Conservation (phyloP, 2,329 filamentous ascomycete species). For the Paecilomyces formosus region DNA sequence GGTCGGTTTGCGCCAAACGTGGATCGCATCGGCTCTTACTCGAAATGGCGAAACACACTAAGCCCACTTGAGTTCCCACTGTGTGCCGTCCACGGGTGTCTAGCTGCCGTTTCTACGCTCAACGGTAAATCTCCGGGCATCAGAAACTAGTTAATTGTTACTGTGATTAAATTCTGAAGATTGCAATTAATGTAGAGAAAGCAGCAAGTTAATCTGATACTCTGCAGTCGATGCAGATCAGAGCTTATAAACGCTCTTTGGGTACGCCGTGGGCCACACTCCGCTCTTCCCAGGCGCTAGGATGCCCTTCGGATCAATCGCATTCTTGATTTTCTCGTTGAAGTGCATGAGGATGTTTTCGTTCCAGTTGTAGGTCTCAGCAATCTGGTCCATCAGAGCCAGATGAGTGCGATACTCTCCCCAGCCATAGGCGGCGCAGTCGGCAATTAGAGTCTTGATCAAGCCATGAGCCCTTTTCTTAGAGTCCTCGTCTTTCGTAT, state of each 20-base stretch:
- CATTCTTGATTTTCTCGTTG: constrained; percentile 16
- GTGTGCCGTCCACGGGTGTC: too few species aligned
- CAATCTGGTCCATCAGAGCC: constrained; percentile 42
- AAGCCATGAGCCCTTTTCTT: constrained; percentile 31
- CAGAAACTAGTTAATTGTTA: too few species aligned
- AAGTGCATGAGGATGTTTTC: constrained; percentile 35
- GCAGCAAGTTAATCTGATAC: too few species aligned
- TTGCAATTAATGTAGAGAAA: background rate
- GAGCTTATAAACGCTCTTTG: background rate
- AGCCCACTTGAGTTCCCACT: too few species aligned
- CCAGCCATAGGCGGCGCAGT: constrained; percentile 34
- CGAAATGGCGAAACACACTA: too few species aligned
- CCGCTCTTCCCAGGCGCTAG: background rate
- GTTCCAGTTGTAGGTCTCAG: constrained; percentile 40
- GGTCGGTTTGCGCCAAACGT: too few species aligned
- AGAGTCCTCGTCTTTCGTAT: constrained; percentile 34
- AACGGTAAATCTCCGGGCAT: too few species aligned
- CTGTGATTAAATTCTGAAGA: too few species aligned
- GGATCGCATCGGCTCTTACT: too few species aligned
- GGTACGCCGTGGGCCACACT: background rate
- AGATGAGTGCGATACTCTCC: constrained; percentile 43
- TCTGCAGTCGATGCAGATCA: background rate
- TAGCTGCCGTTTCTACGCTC: too few species aligned
- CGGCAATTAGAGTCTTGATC: constrained; percentile 32
- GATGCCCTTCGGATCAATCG: background rate